Percentiles rank a stretch among this genome's conserved stretches.
These are phyloP conservation scores for Gastrodia elata DNA, from an alignment of 106 monocot genomes.

Conservation along the genomic window DNA sequence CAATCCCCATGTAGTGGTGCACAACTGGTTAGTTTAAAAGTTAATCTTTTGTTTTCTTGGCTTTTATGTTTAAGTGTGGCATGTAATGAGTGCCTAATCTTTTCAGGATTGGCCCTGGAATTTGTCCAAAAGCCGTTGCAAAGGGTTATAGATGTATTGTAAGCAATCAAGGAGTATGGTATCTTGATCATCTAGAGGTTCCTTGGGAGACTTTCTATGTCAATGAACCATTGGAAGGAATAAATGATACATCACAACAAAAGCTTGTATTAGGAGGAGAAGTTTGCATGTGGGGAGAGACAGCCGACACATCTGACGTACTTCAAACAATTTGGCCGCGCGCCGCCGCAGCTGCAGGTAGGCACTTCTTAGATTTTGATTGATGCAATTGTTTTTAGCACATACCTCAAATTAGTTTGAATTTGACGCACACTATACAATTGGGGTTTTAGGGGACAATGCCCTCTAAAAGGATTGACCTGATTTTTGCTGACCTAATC, in stretches of 20 bases:
- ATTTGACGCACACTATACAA: too few relatives aligned
- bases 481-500: too few relatives aligned
- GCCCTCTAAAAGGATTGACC: too few relatives aligned
- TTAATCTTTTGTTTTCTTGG: neutral
- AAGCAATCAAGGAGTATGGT: conserved; percentile 95
- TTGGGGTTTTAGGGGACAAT: too few relatives aligned
- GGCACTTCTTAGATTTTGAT: neutral
- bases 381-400: too few relatives aligned
- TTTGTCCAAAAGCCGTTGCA: conserved; percentile 79
- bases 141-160: conserved; percentile 87
- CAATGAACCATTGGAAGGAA: conserved; percentile 79
- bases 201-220: conserved; percentile 83
- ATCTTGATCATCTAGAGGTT: conserved; percentile 87
- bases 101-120: conserved; percentile 74
- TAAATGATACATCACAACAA: conserved; percentile 44
- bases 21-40: conserved; percentile 63
- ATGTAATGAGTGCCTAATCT: too few relatives aligned
- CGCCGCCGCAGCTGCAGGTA: conserved; percentile 98
- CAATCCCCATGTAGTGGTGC: conserved; percentile 74
- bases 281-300: conserved; percentile 99
- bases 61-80: neutral
- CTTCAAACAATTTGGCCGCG: conserved; percentile 99
- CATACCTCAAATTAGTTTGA: neutral
- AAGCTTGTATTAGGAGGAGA: conserved; percentile 93
- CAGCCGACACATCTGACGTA: conserved; percentile 72